Evolutionary conservation across 768 basidiomycete genomes (phyloP).

Genomic region (Phaeotremella fagi): DNA sequence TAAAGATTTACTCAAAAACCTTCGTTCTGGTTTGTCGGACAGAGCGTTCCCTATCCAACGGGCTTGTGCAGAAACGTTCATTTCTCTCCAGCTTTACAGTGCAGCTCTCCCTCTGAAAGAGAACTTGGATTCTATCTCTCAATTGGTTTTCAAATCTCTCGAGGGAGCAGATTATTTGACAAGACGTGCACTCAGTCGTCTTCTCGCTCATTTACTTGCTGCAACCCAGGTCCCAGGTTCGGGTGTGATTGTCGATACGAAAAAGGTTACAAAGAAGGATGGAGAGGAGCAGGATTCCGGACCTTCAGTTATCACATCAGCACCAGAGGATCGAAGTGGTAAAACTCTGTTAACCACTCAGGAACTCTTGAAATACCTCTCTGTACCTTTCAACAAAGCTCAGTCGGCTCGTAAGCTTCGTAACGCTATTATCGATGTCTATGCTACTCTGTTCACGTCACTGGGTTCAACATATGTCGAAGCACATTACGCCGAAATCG

Average conservation of each 20-base stretch:
- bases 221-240: slow-evolving; percentile 68
- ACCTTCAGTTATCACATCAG: slow-evolving; percentile 53
- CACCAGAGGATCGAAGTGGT: slow-evolving; percentile 54
- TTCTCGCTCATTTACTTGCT: slow-evolving; percentile 78
- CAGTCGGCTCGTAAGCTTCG: slow-evolving; percentile 64
- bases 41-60: slow-evolving; percentile 81
- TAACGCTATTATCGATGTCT: slow-evolving; percentile 84
- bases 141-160: slow-evolving; percentile 64
- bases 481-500: slow-evolving; percentile 70
- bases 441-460: slow-evolving; percentile 66
- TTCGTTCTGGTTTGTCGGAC: slow-evolving; percentile 68
- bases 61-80: slow-evolving; percentile 66
- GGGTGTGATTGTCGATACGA: slow-evolving; percentile 52
- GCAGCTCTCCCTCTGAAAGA: slow-evolving; percentile 57
- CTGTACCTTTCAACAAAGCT: slow-evolving; percentile 72
- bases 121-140: slow-evolving; percentile 74
- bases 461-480: slow-evolving; percentile 79
- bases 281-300: slow-evolving; percentile 56
- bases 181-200: slow-evolving; percentile 68
- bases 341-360: slow-evolving; percentile 66
- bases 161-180: slow-evolving; percentile 81
- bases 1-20: slow-evolving; percentile 80
- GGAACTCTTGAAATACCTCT: slow-evolving; percentile 80
- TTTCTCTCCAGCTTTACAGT: slow-evolving; percentile 58
- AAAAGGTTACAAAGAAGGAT: slow-evolving; percentile 56